phyloP scores from a whole-genome alignment of 169 alveolate species.

The Plasmodium fragile region DNA sequence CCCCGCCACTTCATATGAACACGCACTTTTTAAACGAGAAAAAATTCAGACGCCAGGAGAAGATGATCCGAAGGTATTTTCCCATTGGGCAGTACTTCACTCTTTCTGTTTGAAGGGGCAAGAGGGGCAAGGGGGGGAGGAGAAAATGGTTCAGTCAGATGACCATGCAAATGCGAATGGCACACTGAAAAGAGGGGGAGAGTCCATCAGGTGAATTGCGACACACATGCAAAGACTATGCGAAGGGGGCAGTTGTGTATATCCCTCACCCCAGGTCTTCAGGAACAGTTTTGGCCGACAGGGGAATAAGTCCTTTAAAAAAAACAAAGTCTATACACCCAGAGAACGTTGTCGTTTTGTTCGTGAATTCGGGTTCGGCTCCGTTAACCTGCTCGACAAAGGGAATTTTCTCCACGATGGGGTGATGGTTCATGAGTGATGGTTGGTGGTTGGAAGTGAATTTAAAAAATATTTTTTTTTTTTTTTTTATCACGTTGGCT shows the following conservation, averaged over 20 bases:
- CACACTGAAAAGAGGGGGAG: neutral
- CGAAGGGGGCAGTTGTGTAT: neutral
- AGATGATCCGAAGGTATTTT: conserved; percentile 38
- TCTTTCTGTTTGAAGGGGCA: neutral
- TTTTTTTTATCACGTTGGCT: neutral
- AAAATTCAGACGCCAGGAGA: conserved; percentile 25
- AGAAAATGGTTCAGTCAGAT: neutral
- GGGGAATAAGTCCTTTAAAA: conserved; percentile 40
- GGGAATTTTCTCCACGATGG: neutral
- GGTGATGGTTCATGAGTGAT: too few species aligned
- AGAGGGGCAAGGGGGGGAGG: conserved; percentile 4
- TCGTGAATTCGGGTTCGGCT: conserved; percentile 45
- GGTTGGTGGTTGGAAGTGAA: neutral
- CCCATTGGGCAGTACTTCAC: conserved; percentile 20
- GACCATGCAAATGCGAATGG: neutral
- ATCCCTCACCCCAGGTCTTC: conserved; percentile 13
- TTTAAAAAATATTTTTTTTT: neutral
- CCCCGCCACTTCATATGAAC: neutral
- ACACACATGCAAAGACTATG: neutral
- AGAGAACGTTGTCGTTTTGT: conserved; percentile 11
- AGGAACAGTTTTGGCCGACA: conserved; percentile 34
- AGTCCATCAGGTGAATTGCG: neutral
- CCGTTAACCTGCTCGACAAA: conserved; percentile 26
- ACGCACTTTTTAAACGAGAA: conserved; percentile 6
- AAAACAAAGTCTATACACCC: conserved; percentile 63